Conservation (phyloP, 768 basidiomycete genomes). For the Phlebiopsis flavidoalba region DNA sequence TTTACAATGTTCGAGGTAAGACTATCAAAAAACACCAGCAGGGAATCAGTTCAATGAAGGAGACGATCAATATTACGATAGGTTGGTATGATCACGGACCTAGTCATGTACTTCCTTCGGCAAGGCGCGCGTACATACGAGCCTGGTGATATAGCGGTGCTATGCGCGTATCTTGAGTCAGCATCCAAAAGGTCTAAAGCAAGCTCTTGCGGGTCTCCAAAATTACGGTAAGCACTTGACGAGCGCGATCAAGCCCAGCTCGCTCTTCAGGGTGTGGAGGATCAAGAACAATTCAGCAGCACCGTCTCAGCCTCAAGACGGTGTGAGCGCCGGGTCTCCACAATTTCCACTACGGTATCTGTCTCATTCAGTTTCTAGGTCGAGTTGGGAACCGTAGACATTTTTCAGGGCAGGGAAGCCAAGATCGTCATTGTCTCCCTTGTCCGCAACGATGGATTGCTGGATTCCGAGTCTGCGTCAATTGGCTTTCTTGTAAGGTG, state of each 20-base stretch:
- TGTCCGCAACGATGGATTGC: constrained; percentile 58
- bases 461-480: constrained; percentile 25
- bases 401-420: constrained; percentile 74
- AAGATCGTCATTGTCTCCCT: constrained; percentile 69
- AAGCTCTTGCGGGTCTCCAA: constrained; percentile 34
- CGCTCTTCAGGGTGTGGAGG: constrained; percentile 26
- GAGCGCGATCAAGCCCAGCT: constrained; percentile 62
- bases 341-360: background rate
- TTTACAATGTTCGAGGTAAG: constrained; percentile 63
- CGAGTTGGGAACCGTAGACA: constrained; percentile 69
- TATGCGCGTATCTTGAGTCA: constrained; percentile 51
- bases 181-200: constrained; percentile 38
- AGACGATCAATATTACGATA: constrained; percentile 4
- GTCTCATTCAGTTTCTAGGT: constrained; percentile 35
- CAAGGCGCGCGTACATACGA: constrained; percentile 44
- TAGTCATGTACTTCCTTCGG: constrained; percentile 46
- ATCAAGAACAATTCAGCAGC: constrained; percentile 54
- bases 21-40: no score
- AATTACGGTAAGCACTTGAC: constrained; percentile 61
- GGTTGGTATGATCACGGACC: constrained; percentile 43
- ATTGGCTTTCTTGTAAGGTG: constrained; percentile 79
- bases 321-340: constrained; percentile 28
- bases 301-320: constrained; percentile 51
- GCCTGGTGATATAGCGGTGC: constrained; percentile 47
- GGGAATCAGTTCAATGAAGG: no score